Evolutionary conservation across 371 early-diverging fungal genomes (phyloP), one percentile per base, ranked within the genome.

Genomic region (Fennellomyces sp.): DNA sequence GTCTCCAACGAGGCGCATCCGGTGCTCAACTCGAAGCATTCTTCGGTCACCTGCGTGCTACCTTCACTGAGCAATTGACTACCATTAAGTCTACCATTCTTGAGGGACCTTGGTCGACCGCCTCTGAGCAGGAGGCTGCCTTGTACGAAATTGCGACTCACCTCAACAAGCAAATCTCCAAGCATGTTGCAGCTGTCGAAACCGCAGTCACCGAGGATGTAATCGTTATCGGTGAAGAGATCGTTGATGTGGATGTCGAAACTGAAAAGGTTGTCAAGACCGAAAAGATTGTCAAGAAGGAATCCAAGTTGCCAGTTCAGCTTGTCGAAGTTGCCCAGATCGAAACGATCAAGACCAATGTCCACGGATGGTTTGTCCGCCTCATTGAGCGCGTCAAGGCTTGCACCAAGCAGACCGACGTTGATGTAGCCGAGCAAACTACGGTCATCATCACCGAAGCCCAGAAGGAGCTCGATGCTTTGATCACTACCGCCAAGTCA

Each of bases 1-100:
- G 38, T 10, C 39, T 58, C 6, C 50, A 66, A 19, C 50, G 59
- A 36, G 58, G 58, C 2, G 48, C 66, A 7, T 52, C 62, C 19
- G 61, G 66, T 5, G 66, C 60, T 29, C 66, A 66, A 54, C 47
- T 74, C 15, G 75, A 70, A 23, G 60, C 57, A 19, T 75, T 71
- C 69, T 69, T 66, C 56, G 65, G 64, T 6, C 64, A 72, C 33
- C 27, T 75, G 42, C 66, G 64, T 11, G 58, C 60, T 5, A 71
- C 58, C 54, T 61, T 61, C 19, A 52, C 60, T n/a, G 52, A 26
- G 4, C 75, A 75, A 33, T 42, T 75, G 21, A 49, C 64, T 0
- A 53, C 58, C 12, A 56, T 75, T 29, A 68, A 65, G 52, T 49
- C 56, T 15, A 57, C 63, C 25, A 61, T 75, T 23, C 17, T 61